A percentile compares a stretch with the other conserved stretches of the same genome.
Conservation (phyloP, 2,329 filamentous ascomycete genomes). For the Diplodia corticola region DNA sequence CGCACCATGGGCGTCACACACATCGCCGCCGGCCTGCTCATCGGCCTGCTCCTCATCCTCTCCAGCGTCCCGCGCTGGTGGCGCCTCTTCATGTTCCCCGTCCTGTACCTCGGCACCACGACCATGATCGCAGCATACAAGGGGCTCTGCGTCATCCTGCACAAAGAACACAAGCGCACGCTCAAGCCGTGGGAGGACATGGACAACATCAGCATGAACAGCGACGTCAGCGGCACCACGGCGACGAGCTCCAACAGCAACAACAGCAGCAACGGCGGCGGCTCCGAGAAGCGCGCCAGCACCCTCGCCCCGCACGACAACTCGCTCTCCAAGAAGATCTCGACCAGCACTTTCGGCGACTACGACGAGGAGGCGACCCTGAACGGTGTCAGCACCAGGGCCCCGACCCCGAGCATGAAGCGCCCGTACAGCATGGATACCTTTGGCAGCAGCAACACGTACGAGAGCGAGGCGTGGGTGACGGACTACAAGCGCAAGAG, state of each 20-base stretch:
- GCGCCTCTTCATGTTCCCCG: slow-evolving; percentile 65
- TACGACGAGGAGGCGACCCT: slow-evolving; percentile 25
- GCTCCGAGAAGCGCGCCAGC: not conserved
- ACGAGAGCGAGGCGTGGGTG: slow-evolving; percentile 76
- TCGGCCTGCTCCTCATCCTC: slow-evolving; percentile 65
- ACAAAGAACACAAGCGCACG: slow-evolving; percentile 75
- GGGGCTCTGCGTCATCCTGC: slow-evolving; percentile 76
- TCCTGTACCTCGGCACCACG: slow-evolving; percentile 68
- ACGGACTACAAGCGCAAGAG: slow-evolving; percentile 69
- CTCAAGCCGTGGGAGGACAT: slow-evolving; percentile 74
- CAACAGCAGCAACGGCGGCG: no score
- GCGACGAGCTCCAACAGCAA: not conserved
- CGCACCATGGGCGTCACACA: slow-evolving; percentile 62
- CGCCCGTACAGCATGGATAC: slow-evolving; percentile 39
- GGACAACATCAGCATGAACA: slow-evolving; percentile 29
- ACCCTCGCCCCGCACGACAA: not conserved
- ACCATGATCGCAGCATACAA: slow-evolving; percentile 73
- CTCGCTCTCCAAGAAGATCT: not conserved
- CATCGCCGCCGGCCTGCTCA: slow-evolving; percentile 60
- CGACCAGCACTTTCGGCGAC: slow-evolving; percentile 44
- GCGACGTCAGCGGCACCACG: slow-evolving; percentile 5
- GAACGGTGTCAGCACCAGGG: not conserved
- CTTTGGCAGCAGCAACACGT: slow-evolving; percentile 56
- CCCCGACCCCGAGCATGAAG: not conserved
- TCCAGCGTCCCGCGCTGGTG: slow-evolving; percentile 64